Base-by-base conservation (phyloP, 2,329 filamentous ascomycete genomes). In the Apiospora sp. region DNA sequence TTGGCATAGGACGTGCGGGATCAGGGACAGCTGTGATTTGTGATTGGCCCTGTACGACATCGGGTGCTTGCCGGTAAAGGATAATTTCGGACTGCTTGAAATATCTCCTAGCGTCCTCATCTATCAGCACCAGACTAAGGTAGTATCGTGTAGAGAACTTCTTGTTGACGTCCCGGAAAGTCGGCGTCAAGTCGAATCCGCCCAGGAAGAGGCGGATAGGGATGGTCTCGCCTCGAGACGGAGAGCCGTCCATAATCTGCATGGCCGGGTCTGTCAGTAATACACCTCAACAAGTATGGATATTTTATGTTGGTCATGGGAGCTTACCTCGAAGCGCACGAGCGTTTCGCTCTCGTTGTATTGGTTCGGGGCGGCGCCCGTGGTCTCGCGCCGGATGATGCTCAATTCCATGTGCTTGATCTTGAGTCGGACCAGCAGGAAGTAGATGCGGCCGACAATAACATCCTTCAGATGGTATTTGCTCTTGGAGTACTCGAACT, bases 381-480 rank as follows among this genome's bases (percentile, higher is more conserved):
- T 99, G 2, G 96, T 99, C 85, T 99, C 96, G 78, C 97, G 89
- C 77, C 97, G 90, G 82, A 99, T 99, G 79, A 99, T 99, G 77
- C 94, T 98, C 75, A 99, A 86, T 86, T 99, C 96, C 96, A 99
- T 99, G 84, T 99, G 96, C 86, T 98, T 98, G 83, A 99, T 99
- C 91, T 99, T 99, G 82, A 99, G 88, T 79, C 96, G 92, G 74
- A 99, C 96, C 68, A 99, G 89, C 77, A 99, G 86, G 86, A 99
- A 99, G 86, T 99, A 99, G 87, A 99, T 99, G 77, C 97, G 90
- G 73, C 96, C 96, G 72, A 99, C 96, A 77, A 99, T 99, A 76
- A 99, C 96, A 83, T 99, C 96, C 86, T 99, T 99, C 73, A 99
- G 90, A 80, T 99, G 96, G 84, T 99, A 99, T 86, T 98, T 98